These are phyloP conservation scores for Asterophora parasitica DNA, from an alignment of 768 basidiomycete species.

Conservation along the genomic window DNA sequence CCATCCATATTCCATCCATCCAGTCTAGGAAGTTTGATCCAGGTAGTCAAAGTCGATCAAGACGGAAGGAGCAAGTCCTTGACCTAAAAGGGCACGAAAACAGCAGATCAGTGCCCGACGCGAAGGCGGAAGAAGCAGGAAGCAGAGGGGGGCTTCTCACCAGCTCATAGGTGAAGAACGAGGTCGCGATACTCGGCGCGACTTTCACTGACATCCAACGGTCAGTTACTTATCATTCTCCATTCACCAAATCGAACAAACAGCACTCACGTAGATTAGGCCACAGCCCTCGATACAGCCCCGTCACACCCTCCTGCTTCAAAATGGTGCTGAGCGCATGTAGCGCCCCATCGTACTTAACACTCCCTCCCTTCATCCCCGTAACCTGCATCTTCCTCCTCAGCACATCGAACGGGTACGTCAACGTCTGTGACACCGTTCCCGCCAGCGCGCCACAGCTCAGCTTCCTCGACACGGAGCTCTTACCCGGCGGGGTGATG, in stretches of 20 bases:
- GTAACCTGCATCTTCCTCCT: constrained; percentile 94
- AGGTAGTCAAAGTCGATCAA: constrained; percentile 9
- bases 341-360: constrained; percentile 76
- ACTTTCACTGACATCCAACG: constrained; percentile 61
- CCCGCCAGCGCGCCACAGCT: constrained; percentile 80
- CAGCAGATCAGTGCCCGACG: constrained; percentile 4
- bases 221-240: constrained; percentile 4
- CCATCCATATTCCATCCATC: constrained; percentile 11
- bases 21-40: constrained; percentile 13
- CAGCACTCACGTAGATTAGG: constrained; percentile 72
- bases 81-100: constrained; percentile 15
- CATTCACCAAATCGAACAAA: constrained; percentile 3
- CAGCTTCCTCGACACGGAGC: constrained; percentile 62
- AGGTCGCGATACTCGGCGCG: constrained; percentile 85
- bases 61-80: constrained; percentile 31
- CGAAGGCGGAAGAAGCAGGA: not conserved
- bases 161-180: constrained; percentile 80
- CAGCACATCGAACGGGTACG: constrained; percentile 94
- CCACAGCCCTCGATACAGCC: constrained; percentile 85
- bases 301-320: constrained; percentile 66
- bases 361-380: constrained; percentile 61
- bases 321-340: constrained; percentile 72
- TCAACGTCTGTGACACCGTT: constrained; percentile 90
- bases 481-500: constrained; percentile 81
- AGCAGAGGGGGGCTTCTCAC: constrained; percentile 24